Base-by-base conservation (phyloP, 495 filamentous ascomycete genomes). In the Aspergillus kassunensis region DNA sequence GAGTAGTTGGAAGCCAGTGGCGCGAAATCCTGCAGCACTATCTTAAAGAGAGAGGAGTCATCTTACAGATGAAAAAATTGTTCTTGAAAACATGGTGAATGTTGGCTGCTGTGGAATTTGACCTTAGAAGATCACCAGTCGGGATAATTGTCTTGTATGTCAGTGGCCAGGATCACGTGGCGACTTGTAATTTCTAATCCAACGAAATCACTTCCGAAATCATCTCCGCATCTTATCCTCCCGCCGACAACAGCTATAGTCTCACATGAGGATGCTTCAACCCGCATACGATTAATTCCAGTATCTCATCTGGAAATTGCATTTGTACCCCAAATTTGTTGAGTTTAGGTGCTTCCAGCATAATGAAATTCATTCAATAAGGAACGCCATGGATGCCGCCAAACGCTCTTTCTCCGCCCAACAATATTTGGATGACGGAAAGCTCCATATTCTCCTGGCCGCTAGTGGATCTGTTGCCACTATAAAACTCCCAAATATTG, bases 401-500 rank as follows among this genome's bases (percentile, higher is more conserved):
- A 25, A 30, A 10, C 19, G 2, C 8, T 50, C 51, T 24, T 69
- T 71, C 49, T 57, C 63, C 9, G 67, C 63, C 15, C 54, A 67
- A 39, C 41, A 65, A 21, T 37, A 74, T 52, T 49, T 63, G 21
- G 51, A 76, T 18, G 88, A 93, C 59, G 69, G 72, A 27, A 91
- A 88, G 63, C 71, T 71, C 16, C 89, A 97, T 65, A 77, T 96
- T 13, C 82, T 96, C 16, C 80, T 96, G 36, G 87, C 86, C 39
- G 86, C 85, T 18, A 83, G 80, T 35, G 84, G 89, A 31, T 85
- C 80, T 16, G 90, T 96, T 30, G 92, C 91, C 40, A 90, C 90
- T 8, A 93, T 96, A 69, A 97, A 97, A 61, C 78, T 97, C 23
- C 88, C 88, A 6, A 75, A 78, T 49, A 90, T 96, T 47, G 63